Evolutionary conservation across 805 yeast species (phyloP), one percentile per base, ranked within the genome.

Genomic region (Cyberlindnera lachancei): DNA sequence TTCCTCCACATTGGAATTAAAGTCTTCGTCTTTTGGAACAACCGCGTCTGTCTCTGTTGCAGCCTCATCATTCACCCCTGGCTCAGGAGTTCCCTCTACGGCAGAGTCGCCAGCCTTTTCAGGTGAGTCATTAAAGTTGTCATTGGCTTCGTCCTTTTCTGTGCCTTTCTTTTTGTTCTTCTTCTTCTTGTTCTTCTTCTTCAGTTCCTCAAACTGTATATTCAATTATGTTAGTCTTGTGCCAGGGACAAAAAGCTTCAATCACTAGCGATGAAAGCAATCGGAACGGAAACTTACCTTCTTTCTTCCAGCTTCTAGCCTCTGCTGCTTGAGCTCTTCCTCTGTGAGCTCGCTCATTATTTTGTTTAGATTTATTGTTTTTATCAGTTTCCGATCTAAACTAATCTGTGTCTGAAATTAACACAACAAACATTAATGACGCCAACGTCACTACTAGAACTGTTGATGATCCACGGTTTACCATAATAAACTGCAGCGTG

Each of bases 231-330:
- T n/a, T n/a, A n/a, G n/a, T n/a, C n/a, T n/a, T n/a, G n/a, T n/a
- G n/a, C n/a, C n/a, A 26, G 6, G 18, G n/a, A 25, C 10, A 14
- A 8, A n/a, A 14, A 25, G 18, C 18, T 15, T 11, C 5, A 14
- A 16, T 27, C 7, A 19, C 7, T 13, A 13, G 18, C 25, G 8
- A 27, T 13, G 21, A 25, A 18, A 13, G 7, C n/a, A n/a, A n/a
- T n/a, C n/a, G n/a, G 16, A 15, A 27, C 17, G 15, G 18, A 5
- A 5, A 54, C 64, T 8, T 25, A 70, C 75, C 41, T 77, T 71
- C 59, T 77, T 79, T 47, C 81, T 70, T 5, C 90, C 92, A 3
- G 79, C 80, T 42, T 79, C 86, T 30, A 83, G 62, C 52, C 76
- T 73, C 49, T 75, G 82, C 30, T 71, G 75, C 40, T 75, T 68